Evolutionary conservation across 2,329 filamentous ascomycete genomes (phyloP), one percentile per base, ranked within the genome.

Genomic region (Ilyonectria mors-panacis): DNA sequence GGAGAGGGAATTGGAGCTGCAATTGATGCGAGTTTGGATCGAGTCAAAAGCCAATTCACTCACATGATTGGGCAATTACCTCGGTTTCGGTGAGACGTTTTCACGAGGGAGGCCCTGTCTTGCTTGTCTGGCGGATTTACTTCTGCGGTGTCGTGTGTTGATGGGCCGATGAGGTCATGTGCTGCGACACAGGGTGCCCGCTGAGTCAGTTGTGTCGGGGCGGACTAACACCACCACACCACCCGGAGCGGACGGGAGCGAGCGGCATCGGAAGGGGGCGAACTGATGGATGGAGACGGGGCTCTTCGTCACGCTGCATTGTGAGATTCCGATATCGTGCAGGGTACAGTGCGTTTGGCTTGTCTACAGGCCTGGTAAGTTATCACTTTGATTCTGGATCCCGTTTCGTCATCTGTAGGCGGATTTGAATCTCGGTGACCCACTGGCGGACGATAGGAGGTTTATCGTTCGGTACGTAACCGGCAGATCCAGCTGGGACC

Each of bases 151-250:
- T 62, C 28, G 54, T 55, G 54, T 45, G 58, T 23, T 26, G 15
- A 53, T 69, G 68, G 68, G 66, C 21, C 68, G 57, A 70, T 70
- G 60, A 64, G 66, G 60, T 69, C 68, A 69, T 68, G 68, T 51
- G 68, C 54, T 35, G 35, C 23, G 4, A 19, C 30, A 12, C 19
- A 35, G n/a, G 50, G n/a, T 6, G 62, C 26, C 15, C 17, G 60
- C 65, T 67, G 64, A 67, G 59, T 65, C 60, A 59, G 62, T 63
- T n/a, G 58, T 55, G 55, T 19, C 37, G 42, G 23, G 37, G 37
- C 33, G 26, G 39, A 59, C 59, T 55, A 48, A 56, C 35, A 54
- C 51, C 51, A 65, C 57, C 51, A 65, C 57, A 61, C 63, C 57
- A 61, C 51, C 21, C 21, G 62, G 55, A 39, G 50, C 50, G 63